phyloP scores from a whole-genome alignment of 805 yeast species.

The Kazachstania psychrophila region DNA sequence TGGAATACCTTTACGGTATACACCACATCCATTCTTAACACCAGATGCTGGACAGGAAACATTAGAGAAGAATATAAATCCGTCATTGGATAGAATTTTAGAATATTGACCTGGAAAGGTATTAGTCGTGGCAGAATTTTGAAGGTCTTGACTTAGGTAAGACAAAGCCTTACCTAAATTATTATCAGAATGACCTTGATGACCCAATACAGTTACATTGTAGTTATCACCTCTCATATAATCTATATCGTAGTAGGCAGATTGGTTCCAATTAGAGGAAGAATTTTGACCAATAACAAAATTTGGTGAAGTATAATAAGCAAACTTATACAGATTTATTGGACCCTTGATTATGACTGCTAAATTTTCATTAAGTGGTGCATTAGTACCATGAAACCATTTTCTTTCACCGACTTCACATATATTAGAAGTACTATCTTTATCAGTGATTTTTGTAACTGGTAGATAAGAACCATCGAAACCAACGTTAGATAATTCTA shows the following conservation, averaged over 20 bases:
- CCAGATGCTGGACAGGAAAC: slow-evolving; percentile 46
- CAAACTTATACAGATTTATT: slow-evolving; percentile 46
- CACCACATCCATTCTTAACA: slow-evolving; percentile 54
- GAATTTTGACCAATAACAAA: slow-evolving; percentile 25
- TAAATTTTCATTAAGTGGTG: slow-evolving; percentile 54
- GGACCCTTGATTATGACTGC: slow-evolving; percentile 75
- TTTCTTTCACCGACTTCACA: slow-evolving; percentile 17
- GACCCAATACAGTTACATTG: slow-evolving; percentile 59
- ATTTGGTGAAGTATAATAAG: slow-evolving; percentile 40
- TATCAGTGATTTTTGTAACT: slow-evolving; percentile 14
- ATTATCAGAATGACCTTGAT: slow-evolving; percentile 46
- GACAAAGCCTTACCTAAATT: slow-evolving; percentile 62
- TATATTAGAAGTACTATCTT: slow-evolving; percentile 11
- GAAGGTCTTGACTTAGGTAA: slow-evolving; percentile 49
- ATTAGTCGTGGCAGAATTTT: slow-evolving; percentile 37
- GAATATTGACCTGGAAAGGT: slow-evolving; percentile 38
- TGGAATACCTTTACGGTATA: slow-evolving; percentile 57
- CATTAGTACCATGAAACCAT: slow-evolving; percentile 41
- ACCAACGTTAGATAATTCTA: slow-evolving; percentile 19
- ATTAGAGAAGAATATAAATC: slow-evolving; percentile 49
- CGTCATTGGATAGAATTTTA: slow-evolving; percentile 47
- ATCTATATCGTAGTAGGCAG: slow-evolving; percentile 45
- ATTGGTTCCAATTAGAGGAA: slow-evolving; percentile 42
- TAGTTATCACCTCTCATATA: too few relatives aligned
- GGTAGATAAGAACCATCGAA: slow-evolving; percentile 18